These are phyloP conservation scores for Colletotrichum horii DNA, from an alignment of 2,329 filamentous ascomycete genomes.

Conservation along the genomic window DNA sequence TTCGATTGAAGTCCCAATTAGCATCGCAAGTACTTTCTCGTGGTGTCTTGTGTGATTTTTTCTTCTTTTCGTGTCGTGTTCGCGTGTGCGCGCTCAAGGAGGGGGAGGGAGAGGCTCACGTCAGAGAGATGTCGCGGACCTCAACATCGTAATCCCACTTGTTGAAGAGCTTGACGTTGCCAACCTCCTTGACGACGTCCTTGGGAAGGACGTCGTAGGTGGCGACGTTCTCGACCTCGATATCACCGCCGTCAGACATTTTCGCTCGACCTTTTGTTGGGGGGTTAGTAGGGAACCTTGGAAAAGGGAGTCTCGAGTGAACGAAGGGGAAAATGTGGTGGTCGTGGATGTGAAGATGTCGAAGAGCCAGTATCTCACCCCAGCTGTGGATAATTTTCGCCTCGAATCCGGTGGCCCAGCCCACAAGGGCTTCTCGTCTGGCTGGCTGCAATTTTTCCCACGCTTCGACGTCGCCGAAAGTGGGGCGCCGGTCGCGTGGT, in stretches of 20 bases:
- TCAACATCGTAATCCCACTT: conserved; percentile 99
- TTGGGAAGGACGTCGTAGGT: conserved; percentile 87
- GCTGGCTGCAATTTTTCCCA: conserved; percentile 11
- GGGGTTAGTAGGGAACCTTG: conserved; percentile 16
- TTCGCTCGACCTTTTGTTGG: conserved; percentile 44
- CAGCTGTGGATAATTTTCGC: conserved; percentile 18
- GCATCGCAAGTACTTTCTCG: conserved; percentile 22
- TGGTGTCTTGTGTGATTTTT: background rate
- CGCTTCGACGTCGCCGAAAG: conserved; percentile 32
- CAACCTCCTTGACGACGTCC: conserved; percentile 88
- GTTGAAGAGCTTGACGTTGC: conserved; percentile 96
- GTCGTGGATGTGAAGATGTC: conserved; percentile 23
- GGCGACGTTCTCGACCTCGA: conserved; percentile 83
- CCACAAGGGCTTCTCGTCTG: background rate
- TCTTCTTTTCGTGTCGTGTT: conserved; percentile 1
- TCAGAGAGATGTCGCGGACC: conserved; percentile 99
- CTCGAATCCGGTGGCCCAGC: background rate
- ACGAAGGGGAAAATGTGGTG: conserved; percentile 20
- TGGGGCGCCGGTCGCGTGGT: background rate
- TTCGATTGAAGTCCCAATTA: conserved; percentile 35
- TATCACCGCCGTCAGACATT: conserved; percentile 95
- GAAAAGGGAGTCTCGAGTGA: conserved; percentile 11
- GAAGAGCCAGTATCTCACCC: conserved; percentile 10
- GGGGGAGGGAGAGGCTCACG: conserved; percentile 57
- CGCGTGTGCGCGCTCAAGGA: background rate